A percentile compares a stretch with the other conserved stretches of the same genome.
These are phyloP conservation scores for Ciborinia camelliae DNA, from an alignment of 2,329 filamentous ascomycete genomes.

Conservation along the genomic window DNA sequence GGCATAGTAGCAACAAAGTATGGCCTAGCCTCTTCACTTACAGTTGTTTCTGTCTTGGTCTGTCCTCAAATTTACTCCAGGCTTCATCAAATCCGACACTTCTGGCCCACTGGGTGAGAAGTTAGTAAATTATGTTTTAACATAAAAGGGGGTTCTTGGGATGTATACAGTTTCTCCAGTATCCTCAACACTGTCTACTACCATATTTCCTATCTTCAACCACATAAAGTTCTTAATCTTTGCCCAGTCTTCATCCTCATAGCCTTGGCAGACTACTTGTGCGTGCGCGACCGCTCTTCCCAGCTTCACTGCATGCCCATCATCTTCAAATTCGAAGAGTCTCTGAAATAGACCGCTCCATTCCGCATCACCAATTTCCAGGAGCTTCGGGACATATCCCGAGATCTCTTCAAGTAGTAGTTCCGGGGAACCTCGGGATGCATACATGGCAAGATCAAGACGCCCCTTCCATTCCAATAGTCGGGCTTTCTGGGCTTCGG, in stretches of 20 bases:
- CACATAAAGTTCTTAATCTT: constrained; percentile 56
- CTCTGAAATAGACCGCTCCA: constrained; percentile 45
- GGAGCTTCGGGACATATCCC: constrained; percentile 51
- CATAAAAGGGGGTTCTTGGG: no score
- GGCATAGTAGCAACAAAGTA: neutral
- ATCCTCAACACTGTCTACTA: constrained; percentile 58
- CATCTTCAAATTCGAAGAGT: constrained; percentile 56
- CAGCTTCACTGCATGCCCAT: constrained; percentile 79
- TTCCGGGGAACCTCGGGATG: constrained; percentile 60
- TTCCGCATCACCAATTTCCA: constrained; percentile 30
- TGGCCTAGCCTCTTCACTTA: constrained; percentile 14
- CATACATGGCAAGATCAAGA: constrained; percentile 70
- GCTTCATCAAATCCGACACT: constrained; percentile 61
- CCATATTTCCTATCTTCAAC: constrained; percentile 57
- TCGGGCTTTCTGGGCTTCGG: constrained; percentile 57
- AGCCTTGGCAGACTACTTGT: constrained; percentile 49
- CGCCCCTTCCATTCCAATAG: constrained; percentile 81
- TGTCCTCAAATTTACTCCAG: constrained; percentile 49
- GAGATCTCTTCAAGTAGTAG: constrained; percentile 58
- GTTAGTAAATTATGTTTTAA: neutral
- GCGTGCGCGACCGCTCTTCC: constrained; percentile 66
- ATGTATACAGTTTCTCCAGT: constrained; percentile 37
- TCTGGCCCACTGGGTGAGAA: constrained; percentile 52
- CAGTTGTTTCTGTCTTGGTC: constrained; percentile 24
- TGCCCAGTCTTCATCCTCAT: constrained; percentile 48